Conservation (phyloP, 1,284 basidiomycete species). For the Rhizoctonia solani region DNA sequence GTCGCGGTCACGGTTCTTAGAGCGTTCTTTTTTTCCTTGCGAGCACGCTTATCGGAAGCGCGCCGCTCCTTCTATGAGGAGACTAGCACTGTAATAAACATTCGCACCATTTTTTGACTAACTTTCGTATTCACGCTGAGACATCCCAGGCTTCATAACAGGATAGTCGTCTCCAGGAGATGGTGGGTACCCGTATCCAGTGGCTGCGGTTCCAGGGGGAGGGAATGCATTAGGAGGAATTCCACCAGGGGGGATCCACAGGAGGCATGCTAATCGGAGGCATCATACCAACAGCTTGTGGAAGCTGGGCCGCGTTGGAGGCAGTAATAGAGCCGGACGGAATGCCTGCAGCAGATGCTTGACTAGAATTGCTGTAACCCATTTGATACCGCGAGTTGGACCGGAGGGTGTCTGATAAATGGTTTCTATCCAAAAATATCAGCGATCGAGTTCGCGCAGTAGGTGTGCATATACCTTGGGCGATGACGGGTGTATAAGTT, state of each 20-base stretch:
- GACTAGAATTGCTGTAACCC: constrained; percentile 29
- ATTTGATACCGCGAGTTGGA: constrained; percentile 30
- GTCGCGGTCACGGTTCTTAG: neutral
- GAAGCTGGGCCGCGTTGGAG: constrained; percentile 20
- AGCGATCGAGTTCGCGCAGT: constrained; percentile 8
- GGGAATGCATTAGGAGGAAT: too few relatives aligned
- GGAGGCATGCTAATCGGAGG: constrained; percentile 10
- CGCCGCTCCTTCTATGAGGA: constrained; percentile 19
- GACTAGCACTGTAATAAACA: neutral
- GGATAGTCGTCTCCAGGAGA: constrained; percentile 32
- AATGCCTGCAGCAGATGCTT: constrained; percentile 27
- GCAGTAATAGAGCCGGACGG: constrained; percentile 25
- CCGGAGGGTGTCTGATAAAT: constrained; percentile 29
- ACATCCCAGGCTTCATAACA: constrained; percentile 19
- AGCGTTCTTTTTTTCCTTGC: constrained; percentile 28
- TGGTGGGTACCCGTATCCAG: too few relatives aligned
- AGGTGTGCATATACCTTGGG: constrained; percentile 5
- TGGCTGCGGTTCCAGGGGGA: too few relatives aligned
- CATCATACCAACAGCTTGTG: constrained; percentile 20
- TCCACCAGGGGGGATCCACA: neutral
- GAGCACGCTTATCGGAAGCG: constrained; percentile 32
- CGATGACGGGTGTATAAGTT: constrained; percentile 31
- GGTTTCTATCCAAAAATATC: constrained; percentile 15
- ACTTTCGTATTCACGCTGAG: constrained; percentile 19
- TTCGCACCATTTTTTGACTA: constrained; percentile 21